Evolutionary conservation across 306 rosid species (phyloP).

Genomic region (Crotalaria pallida): DNA sequence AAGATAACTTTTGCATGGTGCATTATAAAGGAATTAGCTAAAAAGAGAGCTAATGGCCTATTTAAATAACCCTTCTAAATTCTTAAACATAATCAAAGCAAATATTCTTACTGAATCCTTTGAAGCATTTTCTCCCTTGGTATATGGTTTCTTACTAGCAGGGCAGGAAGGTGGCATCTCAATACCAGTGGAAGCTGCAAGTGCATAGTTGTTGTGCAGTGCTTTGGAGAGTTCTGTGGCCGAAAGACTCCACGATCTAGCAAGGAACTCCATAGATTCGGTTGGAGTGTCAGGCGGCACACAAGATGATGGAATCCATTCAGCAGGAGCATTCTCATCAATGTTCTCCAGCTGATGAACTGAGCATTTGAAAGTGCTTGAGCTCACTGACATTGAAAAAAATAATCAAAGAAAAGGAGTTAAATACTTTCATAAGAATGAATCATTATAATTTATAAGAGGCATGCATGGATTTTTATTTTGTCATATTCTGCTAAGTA

Average conservation of each 20-base stretch:
- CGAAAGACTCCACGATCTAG: conserved; percentile 94
- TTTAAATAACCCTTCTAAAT: neutral
- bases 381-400: conserved; percentile 51
- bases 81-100: conserved; percentile 10
- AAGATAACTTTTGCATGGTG: conserved; percentile 16
- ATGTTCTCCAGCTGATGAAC: conserved; percentile 58
- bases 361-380: conserved; percentile 48
- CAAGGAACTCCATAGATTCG: conserved; percentile 93
- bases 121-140: conserved; percentile 30
- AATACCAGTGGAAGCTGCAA: conserved; percentile 30
- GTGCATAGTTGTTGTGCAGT: conserved; percentile 45
- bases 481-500: neutral
- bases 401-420: conserved; percentile 3
- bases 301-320: conserved; percentile 38
- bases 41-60: neutral
- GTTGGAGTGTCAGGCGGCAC: conserved; percentile 84
- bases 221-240: conserved; percentile 86
- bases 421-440: neutral
- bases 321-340: conserved; percentile 61
- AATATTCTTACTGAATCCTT: conserved; percentile 58
- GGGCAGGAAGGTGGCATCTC: conserved; percentile 35
- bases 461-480: neutral
- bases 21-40: conserved; percentile 15
- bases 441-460: neutral
- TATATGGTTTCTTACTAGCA: conserved; percentile 21